phyloP scores from a whole-genome alignment of 352 stramenopile species.

The Globisporangium yorkense region DNA sequence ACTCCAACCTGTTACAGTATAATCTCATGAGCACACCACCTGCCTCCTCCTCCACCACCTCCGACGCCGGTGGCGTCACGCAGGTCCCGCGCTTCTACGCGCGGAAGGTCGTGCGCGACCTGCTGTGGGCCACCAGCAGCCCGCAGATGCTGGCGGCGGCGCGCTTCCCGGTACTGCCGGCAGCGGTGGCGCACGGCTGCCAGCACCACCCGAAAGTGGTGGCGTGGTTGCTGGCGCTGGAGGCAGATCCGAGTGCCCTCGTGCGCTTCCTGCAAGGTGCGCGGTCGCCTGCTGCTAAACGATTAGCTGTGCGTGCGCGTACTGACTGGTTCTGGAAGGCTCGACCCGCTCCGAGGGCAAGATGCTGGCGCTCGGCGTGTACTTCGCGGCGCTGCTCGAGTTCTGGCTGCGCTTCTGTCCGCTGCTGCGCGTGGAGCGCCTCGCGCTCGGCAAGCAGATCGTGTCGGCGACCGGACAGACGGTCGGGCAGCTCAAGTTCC shows the following conservation, averaged over 20 bases:
- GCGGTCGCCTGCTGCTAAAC: not conserved
- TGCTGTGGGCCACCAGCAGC: constrained; percentile 57
- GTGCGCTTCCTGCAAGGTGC: constrained; percentile 50
- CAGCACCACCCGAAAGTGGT: constrained; percentile 20
- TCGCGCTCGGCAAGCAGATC: constrained; percentile 57
- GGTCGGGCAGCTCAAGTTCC: constrained; percentile 70
- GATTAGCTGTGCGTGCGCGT: not conserved
- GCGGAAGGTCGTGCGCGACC: constrained; percentile 59
- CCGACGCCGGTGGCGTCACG: too few species aligned
- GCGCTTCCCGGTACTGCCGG: constrained; percentile 41
- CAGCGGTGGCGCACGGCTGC: constrained; percentile 20
- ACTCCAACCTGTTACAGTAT: not conserved
- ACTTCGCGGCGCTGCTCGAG: constrained; percentile 66
- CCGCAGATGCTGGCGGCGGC: constrained; percentile 42
- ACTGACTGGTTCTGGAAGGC: constrained; percentile 12
- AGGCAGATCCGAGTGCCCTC: constrained; percentile 36
- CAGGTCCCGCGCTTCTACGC: constrained; percentile 8
- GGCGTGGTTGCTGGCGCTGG: constrained; percentile 40
- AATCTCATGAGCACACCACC: too few species aligned
- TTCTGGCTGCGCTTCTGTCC: constrained; percentile 62
- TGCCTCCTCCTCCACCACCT: too few species aligned
- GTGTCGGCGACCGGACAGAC: constrained; percentile 55
- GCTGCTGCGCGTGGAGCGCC: constrained; percentile 28
- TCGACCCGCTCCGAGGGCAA: constrained; percentile 23
- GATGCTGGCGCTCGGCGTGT: constrained; percentile 54